A percentile compares a stretch with the other conserved stretches of the same genome.
Evolutionary conservation across 2,329 filamentous ascomycete genomes (phyloP).

Genomic region (Exophiala alcalophila): DNA sequence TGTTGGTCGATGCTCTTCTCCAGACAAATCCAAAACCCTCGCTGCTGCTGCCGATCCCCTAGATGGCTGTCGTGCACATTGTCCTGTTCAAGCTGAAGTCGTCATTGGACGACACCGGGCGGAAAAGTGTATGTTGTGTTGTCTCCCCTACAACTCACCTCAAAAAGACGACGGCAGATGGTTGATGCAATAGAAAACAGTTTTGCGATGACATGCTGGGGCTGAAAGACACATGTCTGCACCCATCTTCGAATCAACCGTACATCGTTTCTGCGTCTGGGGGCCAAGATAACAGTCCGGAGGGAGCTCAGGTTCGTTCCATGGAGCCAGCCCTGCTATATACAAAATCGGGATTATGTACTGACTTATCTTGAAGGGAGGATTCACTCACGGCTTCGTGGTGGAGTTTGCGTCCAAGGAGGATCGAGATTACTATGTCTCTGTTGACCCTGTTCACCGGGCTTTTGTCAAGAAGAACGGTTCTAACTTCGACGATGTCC

Average conservation of each 20-base stretch:
- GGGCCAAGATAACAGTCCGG: constrained; percentile 60
- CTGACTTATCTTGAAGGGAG: constrained; percentile 47
- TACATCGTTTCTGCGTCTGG: constrained; percentile 61
- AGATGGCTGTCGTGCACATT: constrained; percentile 65
- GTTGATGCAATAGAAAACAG: constrained; percentile 42
- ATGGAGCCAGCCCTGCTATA: neutral
- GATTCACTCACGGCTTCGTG: constrained; percentile 67
- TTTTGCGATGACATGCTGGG: constrained; percentile 56
- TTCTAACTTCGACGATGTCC: constrained; percentile 45
- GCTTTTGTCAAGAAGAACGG: constrained; percentile 56
- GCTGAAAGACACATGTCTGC: constrained; percentile 58
- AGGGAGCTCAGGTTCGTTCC: constrained; percentile 56
- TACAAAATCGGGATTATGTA: neutral
- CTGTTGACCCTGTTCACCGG: constrained; percentile 62
- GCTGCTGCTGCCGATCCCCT: too few species aligned
- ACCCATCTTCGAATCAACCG: constrained; percentile 55
- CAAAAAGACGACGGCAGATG: neutral
- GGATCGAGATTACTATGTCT: constrained; percentile 67
- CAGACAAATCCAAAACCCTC: too few species aligned
- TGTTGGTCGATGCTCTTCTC: too few species aligned
- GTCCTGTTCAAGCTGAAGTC: constrained; percentile 66
- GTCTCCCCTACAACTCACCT: neutral
- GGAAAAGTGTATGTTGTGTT: constrained; percentile 53
- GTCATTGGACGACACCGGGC: constrained; percentile 45
- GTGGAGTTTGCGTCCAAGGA: constrained; percentile 61